phyloP scores from a whole-genome alignment of 257 asterid genomes.

The Gentiana dahurica region DNA sequence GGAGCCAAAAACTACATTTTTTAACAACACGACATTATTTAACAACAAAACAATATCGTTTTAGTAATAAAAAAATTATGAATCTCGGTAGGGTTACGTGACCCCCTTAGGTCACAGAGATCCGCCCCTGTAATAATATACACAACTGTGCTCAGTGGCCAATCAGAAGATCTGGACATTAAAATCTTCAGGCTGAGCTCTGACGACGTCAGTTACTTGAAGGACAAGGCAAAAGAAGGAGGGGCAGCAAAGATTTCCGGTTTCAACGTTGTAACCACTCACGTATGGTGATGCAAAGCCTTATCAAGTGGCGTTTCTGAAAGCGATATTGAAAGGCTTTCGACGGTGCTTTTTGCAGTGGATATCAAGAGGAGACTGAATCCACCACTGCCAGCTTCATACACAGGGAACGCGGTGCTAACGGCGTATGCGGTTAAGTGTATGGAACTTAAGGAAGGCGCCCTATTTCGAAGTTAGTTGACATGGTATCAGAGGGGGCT shows the following conservation, averaged over 20 bases:
- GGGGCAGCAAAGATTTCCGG: constrained; percentile 32
- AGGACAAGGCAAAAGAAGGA: constrained; percentile 30
- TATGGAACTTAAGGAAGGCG: constrained; percentile 32
- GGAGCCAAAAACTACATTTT: too few species aligned
- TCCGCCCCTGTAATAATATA: too few species aligned
- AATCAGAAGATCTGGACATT: constrained; percentile 42
- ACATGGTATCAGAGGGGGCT: constrained; percentile 46
- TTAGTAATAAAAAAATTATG: too few species aligned
- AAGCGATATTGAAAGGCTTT: constrained; percentile 18
- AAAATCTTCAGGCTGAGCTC: constrained; percentile 44
- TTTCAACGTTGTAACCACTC: constrained; percentile 66
- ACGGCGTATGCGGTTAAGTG: constrained; percentile 58
- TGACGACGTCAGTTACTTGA: constrained; percentile 27
- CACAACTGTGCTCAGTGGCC: constrained; percentile 15
- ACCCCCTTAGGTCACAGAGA: too few species aligned
- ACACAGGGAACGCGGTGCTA: constrained; percentile 71
- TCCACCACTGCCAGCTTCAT: constrained; percentile 54
- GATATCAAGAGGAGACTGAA: constrained; percentile 49
- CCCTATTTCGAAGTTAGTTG: constrained; percentile 40
- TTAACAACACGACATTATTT: too few species aligned
- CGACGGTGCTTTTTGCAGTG: constrained; percentile 58
- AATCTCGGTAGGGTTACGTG: too few species aligned
- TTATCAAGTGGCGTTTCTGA: constrained; percentile 19
- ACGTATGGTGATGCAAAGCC: constrained; percentile 82
- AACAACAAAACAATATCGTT: too few species aligned